Percentiles rank a stretch among this genome's conserved stretches.
These are phyloP conservation scores for Trichocomaceae sp. DNA, from an alignment of 2,329 filamentous ascomycete genomes.

Conservation along the genomic window DNA sequence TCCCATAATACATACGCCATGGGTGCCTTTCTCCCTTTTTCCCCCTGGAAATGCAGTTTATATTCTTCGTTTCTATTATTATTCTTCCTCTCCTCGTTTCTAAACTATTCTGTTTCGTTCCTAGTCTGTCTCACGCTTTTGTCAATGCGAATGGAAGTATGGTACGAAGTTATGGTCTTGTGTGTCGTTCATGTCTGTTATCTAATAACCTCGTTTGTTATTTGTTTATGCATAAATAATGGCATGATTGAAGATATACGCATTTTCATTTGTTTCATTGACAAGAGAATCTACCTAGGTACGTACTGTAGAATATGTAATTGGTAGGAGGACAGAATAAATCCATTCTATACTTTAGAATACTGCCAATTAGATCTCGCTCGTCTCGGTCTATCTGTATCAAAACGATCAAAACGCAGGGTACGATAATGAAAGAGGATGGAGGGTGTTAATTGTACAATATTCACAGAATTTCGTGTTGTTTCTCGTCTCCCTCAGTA, in stretches of 20 bases:
- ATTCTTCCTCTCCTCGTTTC: neutral
- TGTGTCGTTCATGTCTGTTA: neutral
- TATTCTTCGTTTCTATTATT: neutral
- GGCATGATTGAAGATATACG: neutral
- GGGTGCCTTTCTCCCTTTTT: neutral
- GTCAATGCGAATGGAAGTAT: neutral
- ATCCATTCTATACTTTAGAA: neutral
- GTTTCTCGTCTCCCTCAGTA: neutral
- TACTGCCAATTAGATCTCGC: neutral
- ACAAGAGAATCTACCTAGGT: neutral
- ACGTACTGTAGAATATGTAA: neutral
- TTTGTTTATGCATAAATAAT: neutral
- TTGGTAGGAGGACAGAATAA: neutral
- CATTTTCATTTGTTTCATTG: neutral
- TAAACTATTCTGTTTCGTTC: neutral
- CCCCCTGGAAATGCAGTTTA: neutral
- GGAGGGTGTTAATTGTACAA: neutral
- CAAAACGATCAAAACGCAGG: neutral
- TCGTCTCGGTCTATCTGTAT: neutral
- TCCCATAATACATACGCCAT: neutral
- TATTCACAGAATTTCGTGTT: neutral
- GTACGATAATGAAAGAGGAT: neutral
- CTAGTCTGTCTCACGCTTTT: neutral
- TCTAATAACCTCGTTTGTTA: neutral
- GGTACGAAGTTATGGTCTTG: neutral